Conservation (phyloP, 306 rosid species). For the Canavalia ensiformis region DNA sequence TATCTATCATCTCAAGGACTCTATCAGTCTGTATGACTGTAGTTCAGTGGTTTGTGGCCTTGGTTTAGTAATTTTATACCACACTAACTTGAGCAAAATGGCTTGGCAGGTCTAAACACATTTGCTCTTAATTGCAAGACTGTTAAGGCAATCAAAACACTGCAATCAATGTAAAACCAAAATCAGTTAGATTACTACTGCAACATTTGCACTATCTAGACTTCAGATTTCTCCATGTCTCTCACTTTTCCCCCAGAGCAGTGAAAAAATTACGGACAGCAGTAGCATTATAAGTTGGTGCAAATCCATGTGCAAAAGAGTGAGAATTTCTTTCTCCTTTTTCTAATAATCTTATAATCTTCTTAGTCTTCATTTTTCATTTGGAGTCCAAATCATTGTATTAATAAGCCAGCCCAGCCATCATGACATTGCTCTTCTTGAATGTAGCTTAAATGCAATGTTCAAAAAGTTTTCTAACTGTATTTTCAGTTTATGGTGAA, state of each 20-base stretch:
- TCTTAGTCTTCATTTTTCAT: conserved; percentile 17
- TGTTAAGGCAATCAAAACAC: not conserved
- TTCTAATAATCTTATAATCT: not conserved
- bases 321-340: not conserved
- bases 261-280: not conserved
- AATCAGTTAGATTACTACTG: not conserved
- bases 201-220: conserved; percentile 1
- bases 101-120: not conserved
- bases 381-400: not conserved
- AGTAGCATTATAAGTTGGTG: conserved; percentile 1
- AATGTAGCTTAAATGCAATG: not conserved
- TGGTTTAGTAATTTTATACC: conserved; percentile 5
- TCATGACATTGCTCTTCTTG: conserved; percentile 6
- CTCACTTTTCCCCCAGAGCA: not conserved
- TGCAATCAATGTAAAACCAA: not conserved
- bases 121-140: conserved; percentile 22
- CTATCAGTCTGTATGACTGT: not conserved
- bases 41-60: not conserved
- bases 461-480: conserved; percentile 5
- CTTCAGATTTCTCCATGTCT: conserved; percentile 7
- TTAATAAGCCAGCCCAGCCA: not conserved
- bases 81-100: not conserved
- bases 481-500: conserved; percentile 14
- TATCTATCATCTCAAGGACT: conserved; percentile 16
- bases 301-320: conserved; percentile 17